phyloP scores from a whole-genome alignment of 2,329 filamentous ascomycete species.

The Geosmithia morbida region DNA sequence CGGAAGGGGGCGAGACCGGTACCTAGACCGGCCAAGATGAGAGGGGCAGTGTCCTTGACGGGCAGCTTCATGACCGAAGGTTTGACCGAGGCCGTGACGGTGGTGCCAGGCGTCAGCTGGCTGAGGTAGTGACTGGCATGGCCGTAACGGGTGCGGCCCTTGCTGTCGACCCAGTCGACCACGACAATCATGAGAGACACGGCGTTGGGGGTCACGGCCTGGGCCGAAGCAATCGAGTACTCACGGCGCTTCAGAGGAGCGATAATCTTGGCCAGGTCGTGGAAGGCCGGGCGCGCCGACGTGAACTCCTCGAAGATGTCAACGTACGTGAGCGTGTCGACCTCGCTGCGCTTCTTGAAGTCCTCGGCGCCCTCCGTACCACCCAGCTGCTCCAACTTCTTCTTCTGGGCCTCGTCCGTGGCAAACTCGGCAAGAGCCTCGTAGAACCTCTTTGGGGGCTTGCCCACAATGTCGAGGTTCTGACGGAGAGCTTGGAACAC shows the following conservation, averaged over 20 bases:
- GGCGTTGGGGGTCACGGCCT: slow-evolving; percentile 81
- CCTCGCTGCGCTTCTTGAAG: slow-evolving; percentile 83
- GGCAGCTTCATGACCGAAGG: slow-evolving; percentile 99
- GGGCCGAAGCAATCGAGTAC: slow-evolving; percentile 97
- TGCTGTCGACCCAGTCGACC: slow-evolving; percentile 84
- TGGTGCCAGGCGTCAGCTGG: slow-evolving; percentile 56
- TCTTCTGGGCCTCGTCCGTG: slow-evolving; percentile 67
- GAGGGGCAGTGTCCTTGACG: slow-evolving; percentile 67
- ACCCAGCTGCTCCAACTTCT: slow-evolving; percentile 61
- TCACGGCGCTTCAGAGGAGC: slow-evolving; percentile 88
- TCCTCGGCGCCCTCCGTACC: slow-evolving; percentile 70
- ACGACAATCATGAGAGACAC: slow-evolving; percentile 95
- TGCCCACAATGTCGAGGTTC: slow-evolving; percentile 93
- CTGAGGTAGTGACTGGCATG: slow-evolving; percentile 88
- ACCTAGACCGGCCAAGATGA: slow-evolving; percentile 98
- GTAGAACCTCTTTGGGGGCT: slow-evolving; percentile 96
- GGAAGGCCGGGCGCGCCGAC: slow-evolving; percentile 77
- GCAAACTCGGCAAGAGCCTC: slow-evolving; percentile 81
- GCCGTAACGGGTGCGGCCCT: slow-evolving; percentile 78
- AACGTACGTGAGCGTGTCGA: slow-evolving; percentile 82
- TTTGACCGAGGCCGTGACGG: slow-evolving; percentile 88
- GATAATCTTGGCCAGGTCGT: slow-evolving; percentile 79
- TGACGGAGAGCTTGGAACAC: slow-evolving; percentile 84
- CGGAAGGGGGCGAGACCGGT: slow-evolving; percentile 98
- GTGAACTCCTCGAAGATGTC: slow-evolving; percentile 82